These are phyloP conservation scores for Pueraria montana DNA, from an alignment of 306 rosid genomes.

Conservation along the genomic window DNA sequence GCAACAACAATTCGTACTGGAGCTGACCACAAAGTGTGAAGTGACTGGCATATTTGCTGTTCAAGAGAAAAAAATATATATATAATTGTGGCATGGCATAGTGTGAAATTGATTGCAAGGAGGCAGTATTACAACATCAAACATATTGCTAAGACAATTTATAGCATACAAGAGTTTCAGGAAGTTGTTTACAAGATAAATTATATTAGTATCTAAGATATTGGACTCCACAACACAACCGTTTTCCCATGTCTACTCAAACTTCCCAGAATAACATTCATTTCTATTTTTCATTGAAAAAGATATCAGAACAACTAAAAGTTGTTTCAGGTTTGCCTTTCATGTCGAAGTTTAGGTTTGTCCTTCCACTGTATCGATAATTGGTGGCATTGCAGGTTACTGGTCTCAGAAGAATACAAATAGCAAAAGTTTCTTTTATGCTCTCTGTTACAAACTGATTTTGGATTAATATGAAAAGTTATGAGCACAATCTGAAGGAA, in stretches of 20 bases:
- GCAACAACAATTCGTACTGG: constrained; percentile 81
- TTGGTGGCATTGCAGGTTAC: too few relatives aligned
- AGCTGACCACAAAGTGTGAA: constrained; percentile 93
- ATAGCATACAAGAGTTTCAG: constrained; percentile 26
- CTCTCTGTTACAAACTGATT: too few relatives aligned
- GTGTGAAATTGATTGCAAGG: constrained; percentile 16
- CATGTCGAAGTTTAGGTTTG: too few relatives aligned
- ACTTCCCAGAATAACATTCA: too few relatives aligned
- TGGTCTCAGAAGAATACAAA: too few relatives aligned
- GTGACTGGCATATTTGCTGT: constrained; percentile 88
- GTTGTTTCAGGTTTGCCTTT: too few relatives aligned
- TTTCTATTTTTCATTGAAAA: too few relatives aligned
- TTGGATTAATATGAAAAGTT: too few relatives aligned
- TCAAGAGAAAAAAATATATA: constrained; percentile 13
- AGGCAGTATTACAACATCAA: constrained; percentile 31
- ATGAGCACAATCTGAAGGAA: too few relatives aligned
- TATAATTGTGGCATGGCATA: neutral
- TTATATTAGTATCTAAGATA: neutral
- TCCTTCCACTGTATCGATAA: too few relatives aligned
- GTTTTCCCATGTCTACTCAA: neutral
- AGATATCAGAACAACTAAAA: too few relatives aligned
- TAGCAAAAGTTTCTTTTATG: too few relatives aligned
- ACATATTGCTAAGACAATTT: constrained; percentile 28
- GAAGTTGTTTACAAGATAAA: constrained; percentile 25
- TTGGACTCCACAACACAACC: constrained; percentile 15